Conservation (phyloP, 352 stramenopile genomes). For the Globisporangium alternatum region DNA sequence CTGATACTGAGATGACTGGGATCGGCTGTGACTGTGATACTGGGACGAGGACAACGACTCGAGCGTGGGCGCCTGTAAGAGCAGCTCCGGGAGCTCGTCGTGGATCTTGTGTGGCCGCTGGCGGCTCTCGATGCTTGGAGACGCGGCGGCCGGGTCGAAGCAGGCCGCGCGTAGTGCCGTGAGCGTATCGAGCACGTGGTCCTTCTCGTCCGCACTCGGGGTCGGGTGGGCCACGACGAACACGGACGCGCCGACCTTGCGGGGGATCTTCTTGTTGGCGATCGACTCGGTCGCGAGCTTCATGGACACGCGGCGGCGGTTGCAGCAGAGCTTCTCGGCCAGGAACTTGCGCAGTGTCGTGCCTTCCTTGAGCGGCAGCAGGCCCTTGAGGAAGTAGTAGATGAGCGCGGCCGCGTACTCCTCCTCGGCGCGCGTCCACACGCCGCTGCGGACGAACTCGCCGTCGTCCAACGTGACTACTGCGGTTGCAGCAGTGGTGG, state of each 20-base stretch:
- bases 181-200: conserved; percentile 35
- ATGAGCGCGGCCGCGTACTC: conserved; percentile 63
- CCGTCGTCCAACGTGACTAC: conserved; percentile 4
- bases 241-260: conserved; percentile 62
- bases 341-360: conserved; percentile 71
- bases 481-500: background rate
- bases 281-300: conserved; percentile 70
- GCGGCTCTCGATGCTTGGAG: conserved; percentile 9
- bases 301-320: conserved; percentile 62
- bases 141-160: conserved; percentile 22
- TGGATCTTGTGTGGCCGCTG: background rate
- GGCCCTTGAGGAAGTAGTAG: conserved; percentile 59
- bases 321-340: conserved; percentile 63
- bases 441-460: conserved; percentile 45
- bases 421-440: conserved; percentile 65
- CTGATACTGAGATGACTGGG: background rate
- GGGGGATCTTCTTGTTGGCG: conserved; percentile 54
- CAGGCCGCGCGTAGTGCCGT: conserved; percentile 33
- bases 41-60: background rate
- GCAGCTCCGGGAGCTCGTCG: conserved; percentile 15
- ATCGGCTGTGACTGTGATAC: background rate
- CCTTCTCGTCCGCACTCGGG: conserved; percentile 27
- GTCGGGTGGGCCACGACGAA: conserved; percentile 44
- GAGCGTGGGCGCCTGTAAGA: background rate
- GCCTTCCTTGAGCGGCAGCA: conserved; percentile 46